Evolutionary conservation across 78 protist species (phyloP).

Genomic region (Dictyostelium purpureum): DNA sequence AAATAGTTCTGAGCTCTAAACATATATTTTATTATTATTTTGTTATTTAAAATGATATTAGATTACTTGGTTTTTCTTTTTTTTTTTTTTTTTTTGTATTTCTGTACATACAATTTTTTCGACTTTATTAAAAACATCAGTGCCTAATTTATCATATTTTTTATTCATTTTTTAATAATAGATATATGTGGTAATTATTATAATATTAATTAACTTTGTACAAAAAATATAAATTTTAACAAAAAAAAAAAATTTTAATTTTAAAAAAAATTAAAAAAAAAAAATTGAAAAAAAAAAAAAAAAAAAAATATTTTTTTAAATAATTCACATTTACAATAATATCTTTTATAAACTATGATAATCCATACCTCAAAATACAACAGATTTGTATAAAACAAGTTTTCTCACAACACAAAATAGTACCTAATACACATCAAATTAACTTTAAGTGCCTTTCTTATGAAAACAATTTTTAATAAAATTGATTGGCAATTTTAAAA

Average conservation of each 20-base stretch:
- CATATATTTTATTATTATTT: neutral
- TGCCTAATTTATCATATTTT: constrained; percentile 72
- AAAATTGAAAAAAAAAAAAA: neutral
- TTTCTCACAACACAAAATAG: too few relatives aligned
- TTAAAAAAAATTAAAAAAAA: neutral
- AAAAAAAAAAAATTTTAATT: neutral
- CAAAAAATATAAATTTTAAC: neutral
- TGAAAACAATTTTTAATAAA: too few relatives aligned
- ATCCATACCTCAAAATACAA: neutral
- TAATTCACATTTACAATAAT: neutral
- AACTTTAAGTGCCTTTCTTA: too few relatives aligned
- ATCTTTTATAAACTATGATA: too few relatives aligned
- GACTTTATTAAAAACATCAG: constrained; percentile 65
- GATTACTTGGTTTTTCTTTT: neutral
- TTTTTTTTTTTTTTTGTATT: neutral
- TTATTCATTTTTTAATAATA: constrained; percentile 36
- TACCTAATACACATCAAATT: too few relatives aligned
- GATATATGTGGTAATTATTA: neutral
- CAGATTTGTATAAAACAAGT: too few relatives aligned
- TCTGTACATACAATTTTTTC: constrained; percentile 60
- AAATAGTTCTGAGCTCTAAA: constrained; percentile 95
- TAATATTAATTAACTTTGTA: neutral
- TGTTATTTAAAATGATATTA: neutral
- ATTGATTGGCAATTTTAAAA: neutral
- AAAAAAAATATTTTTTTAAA: neutral